phyloP scores from a whole-genome alignment of 352 stramenopile genomes.

The Globisporangium viniferum region DNA sequence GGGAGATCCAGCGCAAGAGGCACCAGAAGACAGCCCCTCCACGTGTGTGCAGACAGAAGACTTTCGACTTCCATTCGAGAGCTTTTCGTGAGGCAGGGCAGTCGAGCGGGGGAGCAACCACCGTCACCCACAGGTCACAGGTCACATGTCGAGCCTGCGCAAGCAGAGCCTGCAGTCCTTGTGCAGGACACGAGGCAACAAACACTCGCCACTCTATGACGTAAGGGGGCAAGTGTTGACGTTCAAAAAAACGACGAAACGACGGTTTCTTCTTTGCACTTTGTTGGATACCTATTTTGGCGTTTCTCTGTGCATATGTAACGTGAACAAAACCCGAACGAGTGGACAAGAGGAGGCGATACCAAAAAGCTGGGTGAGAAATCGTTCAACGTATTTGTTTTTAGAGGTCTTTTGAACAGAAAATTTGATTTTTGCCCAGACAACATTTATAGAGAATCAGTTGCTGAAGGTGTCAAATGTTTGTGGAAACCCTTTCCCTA shows the following conservation, averaged over 20 bases:
- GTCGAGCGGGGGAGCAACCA: not conserved
- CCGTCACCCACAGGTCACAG: not conserved
- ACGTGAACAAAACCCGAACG: not conserved
- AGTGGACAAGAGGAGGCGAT: not conserved
- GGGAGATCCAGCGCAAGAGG: not conserved
- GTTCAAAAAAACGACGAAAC: not conserved
- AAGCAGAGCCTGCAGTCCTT: not conserved
- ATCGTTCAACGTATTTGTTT: not conserved
- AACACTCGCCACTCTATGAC: not conserved
- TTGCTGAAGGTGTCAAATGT: not conserved
- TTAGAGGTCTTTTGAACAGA: not conserved
- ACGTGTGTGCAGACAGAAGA: not conserved
- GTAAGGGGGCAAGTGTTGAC: not conserved
- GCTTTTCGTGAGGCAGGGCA: not conserved
- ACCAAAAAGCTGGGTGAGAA: not conserved
- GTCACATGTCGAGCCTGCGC: not conserved
- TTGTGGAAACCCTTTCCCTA: not conserved
- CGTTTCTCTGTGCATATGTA: not conserved
- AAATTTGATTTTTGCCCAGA: not conserved
- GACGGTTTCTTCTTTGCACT: not conserved
- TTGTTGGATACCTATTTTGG: not conserved
- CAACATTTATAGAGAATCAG: not conserved
- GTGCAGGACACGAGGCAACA: not conserved
- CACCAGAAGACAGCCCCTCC: not conserved
- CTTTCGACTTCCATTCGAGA: not conserved